Conservation (phyloP, 2,329 filamentous ascomycete genomes). For the Venturia aucupariae region DNA sequence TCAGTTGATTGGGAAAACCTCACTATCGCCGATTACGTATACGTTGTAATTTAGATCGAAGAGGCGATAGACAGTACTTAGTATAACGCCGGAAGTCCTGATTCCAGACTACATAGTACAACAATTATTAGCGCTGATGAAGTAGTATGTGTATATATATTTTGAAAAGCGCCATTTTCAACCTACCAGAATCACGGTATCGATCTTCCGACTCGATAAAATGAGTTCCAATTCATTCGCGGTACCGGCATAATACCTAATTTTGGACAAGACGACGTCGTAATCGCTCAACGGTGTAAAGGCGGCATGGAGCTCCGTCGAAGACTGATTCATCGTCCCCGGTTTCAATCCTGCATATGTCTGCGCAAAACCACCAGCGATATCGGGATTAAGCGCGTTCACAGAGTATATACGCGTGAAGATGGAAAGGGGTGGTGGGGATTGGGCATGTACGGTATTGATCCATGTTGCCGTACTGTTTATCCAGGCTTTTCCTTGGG, state of each 20-base stretch:
- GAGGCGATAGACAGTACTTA: constrained; percentile 34
- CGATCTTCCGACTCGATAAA: constrained; percentile 30
- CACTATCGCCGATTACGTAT: constrained; percentile 22
- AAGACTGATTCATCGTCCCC: constrained; percentile 21
- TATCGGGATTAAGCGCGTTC: constrained; percentile 27
- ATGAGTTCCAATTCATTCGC: constrained; percentile 35
- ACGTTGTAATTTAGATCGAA: constrained; percentile 38
- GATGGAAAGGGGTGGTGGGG: constrained; percentile 28
- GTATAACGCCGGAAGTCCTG: constrained; percentile 33
- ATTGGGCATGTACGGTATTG: constrained; percentile 29
- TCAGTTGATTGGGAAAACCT: neutral
- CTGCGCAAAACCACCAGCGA: constrained; percentile 29
- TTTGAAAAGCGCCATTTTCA: neutral
- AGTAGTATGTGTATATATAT: no score
- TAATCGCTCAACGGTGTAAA: constrained; percentile 26
- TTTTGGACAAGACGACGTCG: constrained; percentile 34
- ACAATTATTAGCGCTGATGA: no score
- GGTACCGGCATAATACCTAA: constrained; percentile 33
- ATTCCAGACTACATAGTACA: constrained; percentile 28
- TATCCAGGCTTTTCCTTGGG: constrained; percentile 28
- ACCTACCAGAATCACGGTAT: constrained; percentile 30
- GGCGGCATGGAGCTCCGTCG: constrained; percentile 25
- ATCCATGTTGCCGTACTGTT: constrained; percentile 30
- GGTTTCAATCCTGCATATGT: constrained; percentile 23
- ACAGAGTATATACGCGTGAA: constrained; percentile 33